Evolutionary conservation across 768 basidiomycete genomes (phyloP), one percentile per base, ranked within the genome.

Genomic region (Agrocybe praecox): DNA sequence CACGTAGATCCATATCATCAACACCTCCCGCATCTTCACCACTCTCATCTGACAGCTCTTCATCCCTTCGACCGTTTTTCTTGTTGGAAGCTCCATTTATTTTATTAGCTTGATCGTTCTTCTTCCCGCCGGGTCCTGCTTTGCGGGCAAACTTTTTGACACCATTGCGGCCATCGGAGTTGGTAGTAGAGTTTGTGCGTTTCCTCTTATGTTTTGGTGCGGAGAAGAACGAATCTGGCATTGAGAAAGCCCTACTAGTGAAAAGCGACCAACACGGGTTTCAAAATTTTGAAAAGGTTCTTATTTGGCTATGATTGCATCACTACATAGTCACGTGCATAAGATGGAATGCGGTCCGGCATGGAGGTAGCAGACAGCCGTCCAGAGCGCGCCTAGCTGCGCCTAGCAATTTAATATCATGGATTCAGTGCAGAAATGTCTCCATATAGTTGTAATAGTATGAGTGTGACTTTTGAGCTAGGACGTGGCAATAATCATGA

Each of bases 161-260:
- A 32, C 48, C 52, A n/a, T 23, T 56, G 21, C 53, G 57, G 59
- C 65, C 67, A 47, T 69, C 62, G 2, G 70, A 63, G 23, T 64
- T 57, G 2, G 63, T 62, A 43, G 63, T 66, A 7, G 74, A 66
- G 11, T 76, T 70, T 14, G 76, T 54, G 23, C 85, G 84, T 66
- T 86, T 89, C 58, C 87, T 81, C 68, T 90, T 79, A 58, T 72
- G 74, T 69, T 84, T 88, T 49, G 73, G 72, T 15, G 77, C 76
- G 26, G 85, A 76, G 74, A 95, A 94, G 77, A 95, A 95, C 12
- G 89, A 74, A 79, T 94, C 92, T 29, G 90, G 88, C 92, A 94
- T 94, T 46, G 52, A 24, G 46, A 50, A 40, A 18, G 26, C 29
- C 33, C 26, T 29, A 9, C 26, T 29, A 29, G 26, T 40, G 29